Conservation (phyloP, 768 basidiomycete species). For the Xerocomus potaroensis region DNA sequence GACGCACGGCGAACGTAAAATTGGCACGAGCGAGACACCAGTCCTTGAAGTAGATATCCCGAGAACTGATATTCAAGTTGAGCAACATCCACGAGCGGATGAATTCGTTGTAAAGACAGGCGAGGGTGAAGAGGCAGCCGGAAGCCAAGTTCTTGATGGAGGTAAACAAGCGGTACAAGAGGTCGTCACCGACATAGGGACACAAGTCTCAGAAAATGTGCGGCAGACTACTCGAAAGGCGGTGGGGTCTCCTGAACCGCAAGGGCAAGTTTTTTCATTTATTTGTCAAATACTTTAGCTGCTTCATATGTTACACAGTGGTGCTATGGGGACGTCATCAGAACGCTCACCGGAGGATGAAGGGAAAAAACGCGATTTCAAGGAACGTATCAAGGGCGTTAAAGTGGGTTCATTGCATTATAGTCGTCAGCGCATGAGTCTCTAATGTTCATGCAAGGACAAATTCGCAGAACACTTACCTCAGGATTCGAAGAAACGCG, state of each 20-base stretch:
- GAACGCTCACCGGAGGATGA: conserved; percentile 28
- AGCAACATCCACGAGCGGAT: conserved; percentile 51
- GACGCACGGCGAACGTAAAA: conserved; percentile 39
- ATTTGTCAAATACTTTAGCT: too few relatives aligned
- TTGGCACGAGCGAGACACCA: conserved; percentile 43
- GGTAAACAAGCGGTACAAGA: conserved; percentile 13
- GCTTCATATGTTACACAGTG: conserved; percentile 6
- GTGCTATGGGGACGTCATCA: conserved; percentile 19
- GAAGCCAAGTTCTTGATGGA: conserved; percentile 20
- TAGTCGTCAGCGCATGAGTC: background rate
- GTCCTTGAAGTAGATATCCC: conserved; percentile 46
- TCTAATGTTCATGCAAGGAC: conserved; percentile 28
- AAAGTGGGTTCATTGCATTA: conserved; percentile 20
- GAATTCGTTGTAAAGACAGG: conserved; percentile 32
- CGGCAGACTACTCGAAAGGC: conserved; percentile 3
- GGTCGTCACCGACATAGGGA: background rate
- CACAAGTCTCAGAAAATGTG: conserved; percentile 7
- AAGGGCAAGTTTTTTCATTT: too few relatives aligned
- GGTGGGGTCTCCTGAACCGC: conserved; percentile 2
- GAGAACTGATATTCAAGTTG: conserved; percentile 37
- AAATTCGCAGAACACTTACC: conserved; percentile 56
- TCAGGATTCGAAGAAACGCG: conserved; percentile 60
- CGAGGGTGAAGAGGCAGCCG: conserved; percentile 33
- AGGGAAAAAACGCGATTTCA: conserved; percentile 35
- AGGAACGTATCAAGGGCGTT: conserved; percentile 27